Evolutionary conservation across 768 basidiomycete genomes (phyloP).

Genomic region (Collybia sordida): DNA sequence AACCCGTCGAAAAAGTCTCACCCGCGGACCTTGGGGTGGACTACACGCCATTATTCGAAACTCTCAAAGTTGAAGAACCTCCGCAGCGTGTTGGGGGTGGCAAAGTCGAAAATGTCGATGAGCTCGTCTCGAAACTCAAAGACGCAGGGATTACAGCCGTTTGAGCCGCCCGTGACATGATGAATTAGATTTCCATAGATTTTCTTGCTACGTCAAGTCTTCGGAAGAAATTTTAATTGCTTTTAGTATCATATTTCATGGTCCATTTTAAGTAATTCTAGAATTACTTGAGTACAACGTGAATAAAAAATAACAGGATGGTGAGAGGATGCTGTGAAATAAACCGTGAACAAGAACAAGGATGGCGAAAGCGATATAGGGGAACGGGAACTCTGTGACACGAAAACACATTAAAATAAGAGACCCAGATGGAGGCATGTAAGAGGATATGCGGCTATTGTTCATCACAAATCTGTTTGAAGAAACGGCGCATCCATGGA

Average conservation of each 20-base stretch:
- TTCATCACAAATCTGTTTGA: background rate
- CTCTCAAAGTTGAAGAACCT: constrained; percentile 86
- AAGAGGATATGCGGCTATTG: background rate
- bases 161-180: no score
- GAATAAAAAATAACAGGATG: no score
- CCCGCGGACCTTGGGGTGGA: constrained; percentile 83
- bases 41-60: constrained; percentile 80
- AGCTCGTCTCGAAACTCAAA: constrained; percentile 85
- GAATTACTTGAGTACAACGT: no score
- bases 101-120: constrained; percentile 90
- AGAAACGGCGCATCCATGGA: constrained; percentile 16
- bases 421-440: no score
- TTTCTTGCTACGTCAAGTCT: no score
- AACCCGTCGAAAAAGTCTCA: constrained; percentile 82
- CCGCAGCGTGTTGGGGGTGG: constrained; percentile 87
- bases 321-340: no score
- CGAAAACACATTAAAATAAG: background rate
- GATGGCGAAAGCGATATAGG: background rate
- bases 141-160: constrained; percentile 68
- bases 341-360: no score
- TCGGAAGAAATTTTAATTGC: no score
- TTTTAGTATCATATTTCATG: no score
- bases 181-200: no score
- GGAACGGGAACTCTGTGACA: background rate
- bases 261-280: no score